phyloP scores from a whole-genome alignment of 2,329 filamentous ascomycete genomes.

The Nannizziopsis barbatae region DNA sequence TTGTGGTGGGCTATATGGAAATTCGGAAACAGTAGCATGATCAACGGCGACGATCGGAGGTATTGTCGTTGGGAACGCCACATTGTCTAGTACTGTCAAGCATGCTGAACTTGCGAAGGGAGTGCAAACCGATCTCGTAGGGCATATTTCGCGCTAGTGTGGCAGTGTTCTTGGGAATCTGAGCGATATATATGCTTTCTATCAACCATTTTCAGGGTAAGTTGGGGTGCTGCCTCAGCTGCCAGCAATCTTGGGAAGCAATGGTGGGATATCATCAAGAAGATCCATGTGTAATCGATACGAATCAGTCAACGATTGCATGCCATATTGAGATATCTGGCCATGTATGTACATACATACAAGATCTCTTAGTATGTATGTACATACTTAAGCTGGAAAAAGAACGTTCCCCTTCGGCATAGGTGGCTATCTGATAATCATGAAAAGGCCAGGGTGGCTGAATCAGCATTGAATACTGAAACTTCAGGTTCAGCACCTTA shows the following conservation, averaged over 20 bases:
- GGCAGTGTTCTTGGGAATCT: neutral
- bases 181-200: neutral
- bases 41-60: constrained; percentile 36
- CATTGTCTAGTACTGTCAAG: constrained; percentile 11
- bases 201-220: constrained; percentile 2
- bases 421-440: too few relatives aligned
- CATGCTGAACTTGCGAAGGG: neutral
- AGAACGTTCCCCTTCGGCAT: too few relatives aligned
- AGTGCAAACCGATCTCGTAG: neutral
- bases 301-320: too few relatives aligned
- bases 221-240: constrained; percentile 1
- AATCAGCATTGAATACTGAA: neutral
- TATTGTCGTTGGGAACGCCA: constrained; percentile 30
- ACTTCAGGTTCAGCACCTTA: neutral
- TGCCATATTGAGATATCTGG: too few relatives aligned
- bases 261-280: neutral
- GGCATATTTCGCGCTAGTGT: neutral
- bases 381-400: too few relatives aligned
- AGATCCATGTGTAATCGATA: neutral
- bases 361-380: too few relatives aligned
- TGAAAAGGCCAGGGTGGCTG: neutral
- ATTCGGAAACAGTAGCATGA: constrained; percentile 41
- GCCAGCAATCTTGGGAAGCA: constrained; percentile 2
- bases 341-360: too few relatives aligned
- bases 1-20: constrained; percentile 43